Evolutionary conservation across 2,329 filamentous ascomycete genomes (phyloP), one percentile per base, ranked within the genome.

Genomic region (Pseudogymnoascus sp.): DNA sequence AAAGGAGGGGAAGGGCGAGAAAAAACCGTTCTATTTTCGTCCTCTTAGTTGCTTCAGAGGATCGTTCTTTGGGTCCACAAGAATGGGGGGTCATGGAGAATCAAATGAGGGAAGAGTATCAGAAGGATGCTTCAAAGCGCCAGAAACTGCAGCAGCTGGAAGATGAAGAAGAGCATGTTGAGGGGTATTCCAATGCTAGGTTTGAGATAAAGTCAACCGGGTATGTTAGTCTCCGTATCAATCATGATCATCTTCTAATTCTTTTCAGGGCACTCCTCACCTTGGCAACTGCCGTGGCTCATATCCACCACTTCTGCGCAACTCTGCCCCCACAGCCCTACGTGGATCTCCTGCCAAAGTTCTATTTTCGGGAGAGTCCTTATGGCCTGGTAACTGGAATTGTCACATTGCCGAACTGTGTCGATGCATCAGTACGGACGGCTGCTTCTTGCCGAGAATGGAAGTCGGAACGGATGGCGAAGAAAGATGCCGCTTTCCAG

Each of bases 301-400:
- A 94, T 71, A 79, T 97, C 1, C 78, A 89, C 53, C 90, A 96
- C 72, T 95, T 97, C 67, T 97, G 92, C 71, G 76, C 78, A 0
- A 79, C 80, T 0, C 71, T 91, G 0, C 79, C 82, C 0, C 75
- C 75, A 0, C 76, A 76, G 0, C 80, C 82, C 25, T 90, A 85
- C 68, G 78, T 86, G 6, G 83, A 91, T 65, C 75, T 76, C 15
- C 76, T 81, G 1, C 91, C 92, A 0, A 82, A 88, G 57, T 96
- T 91, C 68, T 76, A 83, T 12, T 77, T 84, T 35, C 70, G 76
- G 3, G 69, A 77, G n/a, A 67, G 73, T 15, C 61, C 37, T 18
- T 30, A 58, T 12, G 59, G 33, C 0, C 66, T 68, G 4, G 68
- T 85, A 20, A 76, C 69, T 1, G 88, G 87, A 2, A 83, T 77